phyloP scores from a whole-genome alignment of 306 rosid species.

The Rubus parviflorus region DNA sequence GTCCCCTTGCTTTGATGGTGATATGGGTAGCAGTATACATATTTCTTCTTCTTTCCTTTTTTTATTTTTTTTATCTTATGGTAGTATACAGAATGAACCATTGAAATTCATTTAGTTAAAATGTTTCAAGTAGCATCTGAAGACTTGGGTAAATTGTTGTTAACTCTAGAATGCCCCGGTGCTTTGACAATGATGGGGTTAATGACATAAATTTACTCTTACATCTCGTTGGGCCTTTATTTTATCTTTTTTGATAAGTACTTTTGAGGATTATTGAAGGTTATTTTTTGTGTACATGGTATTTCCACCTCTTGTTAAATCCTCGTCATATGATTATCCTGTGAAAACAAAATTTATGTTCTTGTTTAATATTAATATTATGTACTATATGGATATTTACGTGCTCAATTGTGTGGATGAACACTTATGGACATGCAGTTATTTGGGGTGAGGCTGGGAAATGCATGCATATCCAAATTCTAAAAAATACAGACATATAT shows the following conservation, averaged over 20 bases:
- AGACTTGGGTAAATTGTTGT: neutral
- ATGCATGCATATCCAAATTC: neutral
- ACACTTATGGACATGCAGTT: neutral
- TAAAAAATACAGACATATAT: neutral
- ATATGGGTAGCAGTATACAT: neutral
- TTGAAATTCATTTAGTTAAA: neutral
- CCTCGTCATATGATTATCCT: neutral
- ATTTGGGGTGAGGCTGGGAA: neutral
- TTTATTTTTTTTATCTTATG: neutral
- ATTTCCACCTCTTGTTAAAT: neutral
- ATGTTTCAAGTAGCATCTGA: neutral
- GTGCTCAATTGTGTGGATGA: neutral
- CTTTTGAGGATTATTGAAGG: neutral
- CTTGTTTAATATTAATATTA: neutral
- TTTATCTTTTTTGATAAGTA: neutral
- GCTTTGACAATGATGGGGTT: neutral
- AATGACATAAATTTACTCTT: neutral
- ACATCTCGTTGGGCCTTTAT: neutral
- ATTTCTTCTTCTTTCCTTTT: too few species aligned
- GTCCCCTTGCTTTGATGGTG: neutral
- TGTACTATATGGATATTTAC: neutral
- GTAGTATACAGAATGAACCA: neutral
- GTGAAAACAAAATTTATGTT: neutral
- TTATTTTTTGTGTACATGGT: neutral
- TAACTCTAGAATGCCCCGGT: neutral